Evolutionary conservation across 75 land plant genomes (phyloP), one percentile per base, ranked within the genome.

Genomic region (Isoetes taiwanensis): DNA sequence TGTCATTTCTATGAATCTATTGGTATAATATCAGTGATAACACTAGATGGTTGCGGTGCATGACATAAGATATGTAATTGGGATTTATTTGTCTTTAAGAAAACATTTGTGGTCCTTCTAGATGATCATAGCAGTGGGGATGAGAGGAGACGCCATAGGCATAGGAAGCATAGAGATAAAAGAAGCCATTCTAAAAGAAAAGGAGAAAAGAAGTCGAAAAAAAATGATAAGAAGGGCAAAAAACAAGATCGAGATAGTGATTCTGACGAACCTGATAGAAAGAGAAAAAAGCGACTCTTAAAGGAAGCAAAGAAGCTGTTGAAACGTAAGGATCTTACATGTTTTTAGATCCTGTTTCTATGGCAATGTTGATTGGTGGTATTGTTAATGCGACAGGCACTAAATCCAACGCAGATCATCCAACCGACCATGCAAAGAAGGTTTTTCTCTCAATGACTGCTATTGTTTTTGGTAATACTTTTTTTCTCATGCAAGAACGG

Each of bases 221-320:
- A n/a, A n/a, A n/a, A n/a, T n/a, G n/a, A n/a, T n/a, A n/a, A n/a
- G n/a, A n/a, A n/a, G n/a, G n/a, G n/a, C n/a, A n/a, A n/a, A n/a
- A 2, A 52, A 31, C 23, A 37, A 14, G 39, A 9, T 9, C 14
- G 12, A 37, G 32, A 37, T 34, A 27, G 42, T 3, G 67, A 65
- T 32, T 29, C 62, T 28, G 56, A 67, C 29, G 42, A 52, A 58
- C 33, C 43, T 41, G 73, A 70, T n/a, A 33, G 59, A 32, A 57
- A 32, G 9, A 70, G 64, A 42, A 70, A 70, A 62, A 54, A 56
- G 56, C 38, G 61, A 28, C 54, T 64, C 54, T 43, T 64, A 40
- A 64, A 70, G 68, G 68, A 58, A 34, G 73, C 73, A 53, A 70
- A 70, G 33, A 64, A 39, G 33, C 33, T 70, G 17, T 42, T 70